Evolutionary conservation across 371 early-diverging fungal species (phyloP).

Genomic region (Entomophthora muscae): DNA sequence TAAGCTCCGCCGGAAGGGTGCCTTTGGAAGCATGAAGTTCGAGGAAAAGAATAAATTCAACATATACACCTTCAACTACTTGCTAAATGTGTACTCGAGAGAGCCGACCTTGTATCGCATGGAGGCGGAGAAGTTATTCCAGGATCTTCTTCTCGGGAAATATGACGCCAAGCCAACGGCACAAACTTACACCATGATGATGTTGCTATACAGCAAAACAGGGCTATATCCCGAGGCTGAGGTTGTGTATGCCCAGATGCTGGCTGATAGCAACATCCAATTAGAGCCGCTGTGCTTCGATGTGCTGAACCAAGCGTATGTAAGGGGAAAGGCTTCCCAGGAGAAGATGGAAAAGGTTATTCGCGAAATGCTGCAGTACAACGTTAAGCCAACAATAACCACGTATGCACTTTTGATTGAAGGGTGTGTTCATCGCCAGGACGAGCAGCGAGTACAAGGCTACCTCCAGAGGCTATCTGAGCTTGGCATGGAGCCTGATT

Average conservation of each 20-base stretch:
- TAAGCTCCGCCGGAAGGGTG: background rate
- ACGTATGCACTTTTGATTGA: background rate
- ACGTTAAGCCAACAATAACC: background rate
- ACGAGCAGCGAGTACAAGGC: background rate
- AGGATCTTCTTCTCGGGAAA: background rate
- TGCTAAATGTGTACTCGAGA: background rate
- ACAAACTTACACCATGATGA: background rate
- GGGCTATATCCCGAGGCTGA: background rate
- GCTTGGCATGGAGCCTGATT: background rate
- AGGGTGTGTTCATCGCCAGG: background rate
- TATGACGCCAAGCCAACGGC: background rate
- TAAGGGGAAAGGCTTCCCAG: background rate
- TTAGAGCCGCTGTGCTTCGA: background rate
- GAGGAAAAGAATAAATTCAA: background rate
- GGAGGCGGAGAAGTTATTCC: background rate
- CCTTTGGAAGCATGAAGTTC: background rate
- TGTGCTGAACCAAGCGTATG: background rate
- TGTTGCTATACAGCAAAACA: background rate
- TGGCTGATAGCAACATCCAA: background rate
- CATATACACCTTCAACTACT: background rate
- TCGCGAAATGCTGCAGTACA: background rate
- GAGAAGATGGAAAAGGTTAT: background rate
- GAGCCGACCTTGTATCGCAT: background rate
- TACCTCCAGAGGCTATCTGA: background rate
- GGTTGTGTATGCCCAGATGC: background rate